A percentile compares a stretch with the other conserved stretches of the same genome.
These are phyloP conservation scores for Boeremia lycopersici DNA, from an alignment of 2,329 filamentous ascomycete genomes.

Conservation along the genomic window DNA sequence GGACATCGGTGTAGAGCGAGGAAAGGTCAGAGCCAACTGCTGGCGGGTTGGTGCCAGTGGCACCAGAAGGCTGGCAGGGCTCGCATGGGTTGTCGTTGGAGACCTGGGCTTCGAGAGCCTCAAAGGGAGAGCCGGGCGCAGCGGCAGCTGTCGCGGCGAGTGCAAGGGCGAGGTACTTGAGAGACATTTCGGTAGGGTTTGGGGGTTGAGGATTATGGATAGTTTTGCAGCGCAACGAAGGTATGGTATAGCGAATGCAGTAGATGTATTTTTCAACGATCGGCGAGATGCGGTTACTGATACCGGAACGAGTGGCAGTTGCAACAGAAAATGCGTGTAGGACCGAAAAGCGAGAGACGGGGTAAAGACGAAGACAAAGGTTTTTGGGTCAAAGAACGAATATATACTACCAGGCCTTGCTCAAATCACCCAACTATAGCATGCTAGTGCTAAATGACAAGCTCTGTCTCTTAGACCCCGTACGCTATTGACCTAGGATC, in stretches of 20 bases:
- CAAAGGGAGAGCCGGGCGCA: conserved; percentile 22
- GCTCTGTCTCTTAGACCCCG: conserved; percentile 14
- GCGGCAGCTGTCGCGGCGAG: conserved; percentile 31
- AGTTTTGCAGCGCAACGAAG: conserved; percentile 11
- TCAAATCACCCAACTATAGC: conserved; percentile 9
- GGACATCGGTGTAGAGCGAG: conserved; percentile 44
- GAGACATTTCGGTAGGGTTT: conserved; percentile 26
- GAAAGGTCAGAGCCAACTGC: conserved; percentile 41
- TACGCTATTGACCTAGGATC: conserved; percentile 16
- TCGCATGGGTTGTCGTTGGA: conserved; percentile 40
- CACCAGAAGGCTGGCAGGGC: conserved; percentile 45
- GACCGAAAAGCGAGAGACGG: conserved; percentile 12
- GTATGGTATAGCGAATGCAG: conserved; percentile 6
- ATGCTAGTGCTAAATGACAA: conserved; percentile 12
- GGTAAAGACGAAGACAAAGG: conserved; percentile 3
- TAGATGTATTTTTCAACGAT: conserved; percentile 15
- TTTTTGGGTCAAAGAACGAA: conserved; percentile 8
- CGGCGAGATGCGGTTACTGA: conserved; percentile 3
- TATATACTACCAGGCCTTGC: conserved; percentile 12
- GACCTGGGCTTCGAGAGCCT: conserved; percentile 26
- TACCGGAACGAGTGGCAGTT: conserved; percentile 16
- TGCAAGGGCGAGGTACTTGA: conserved; percentile 31
- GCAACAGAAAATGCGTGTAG: conserved; percentile 3
- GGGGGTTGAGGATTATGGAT: not conserved
- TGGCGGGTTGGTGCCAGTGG: conserved; percentile 39